These are phyloP conservation scores for Saccharomyces hybrid DNA, from an alignment of 1,139 yeast genomes.

Conservation along the genomic window DNA sequence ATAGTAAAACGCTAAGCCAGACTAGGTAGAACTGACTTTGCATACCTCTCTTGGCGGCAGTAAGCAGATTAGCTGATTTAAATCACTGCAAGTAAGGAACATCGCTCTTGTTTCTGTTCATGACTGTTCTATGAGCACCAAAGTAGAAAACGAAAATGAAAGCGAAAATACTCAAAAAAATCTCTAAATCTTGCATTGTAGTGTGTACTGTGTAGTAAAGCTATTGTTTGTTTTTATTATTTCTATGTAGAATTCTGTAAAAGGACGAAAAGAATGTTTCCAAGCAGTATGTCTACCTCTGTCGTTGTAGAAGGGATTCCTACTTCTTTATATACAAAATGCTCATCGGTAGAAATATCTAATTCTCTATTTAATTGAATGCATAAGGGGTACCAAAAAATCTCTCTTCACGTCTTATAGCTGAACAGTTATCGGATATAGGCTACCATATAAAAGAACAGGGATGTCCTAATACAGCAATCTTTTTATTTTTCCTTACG, in stretches of 20 bases:
- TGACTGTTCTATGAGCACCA: conserved; percentile 12
- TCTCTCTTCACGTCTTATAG: not conserved
- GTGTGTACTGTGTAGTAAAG: not conserved
- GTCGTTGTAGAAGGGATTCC: not conserved
- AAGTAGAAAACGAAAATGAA: conserved; percentile 10
- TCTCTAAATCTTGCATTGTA: conserved; percentile 10
- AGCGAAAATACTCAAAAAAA: conserved; percentile 11
- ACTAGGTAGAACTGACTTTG: not conserved
- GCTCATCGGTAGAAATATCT: not conserved
- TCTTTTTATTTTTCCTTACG: not conserved
- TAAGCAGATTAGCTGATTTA: not conserved
- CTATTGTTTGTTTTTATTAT: not conserved
- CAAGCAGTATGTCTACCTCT: not conserved
- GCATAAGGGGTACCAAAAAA: not conserved
- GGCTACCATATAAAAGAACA: not conserved
- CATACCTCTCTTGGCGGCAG: not conserved
- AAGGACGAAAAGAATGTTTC: not conserved
- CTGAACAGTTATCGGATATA: not conserved
- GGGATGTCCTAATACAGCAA: not conserved
- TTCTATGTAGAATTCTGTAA: not conserved
- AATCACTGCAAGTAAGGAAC: conserved; percentile 9
- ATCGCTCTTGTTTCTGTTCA: conserved; percentile 12
- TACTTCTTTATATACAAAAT: not conserved
- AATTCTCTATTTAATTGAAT: not conserved
- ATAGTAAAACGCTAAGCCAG: not conserved